Conservation (phyloP, 2,329 filamentous ascomycete genomes). For the Stachybotrys elegans region DNA sequence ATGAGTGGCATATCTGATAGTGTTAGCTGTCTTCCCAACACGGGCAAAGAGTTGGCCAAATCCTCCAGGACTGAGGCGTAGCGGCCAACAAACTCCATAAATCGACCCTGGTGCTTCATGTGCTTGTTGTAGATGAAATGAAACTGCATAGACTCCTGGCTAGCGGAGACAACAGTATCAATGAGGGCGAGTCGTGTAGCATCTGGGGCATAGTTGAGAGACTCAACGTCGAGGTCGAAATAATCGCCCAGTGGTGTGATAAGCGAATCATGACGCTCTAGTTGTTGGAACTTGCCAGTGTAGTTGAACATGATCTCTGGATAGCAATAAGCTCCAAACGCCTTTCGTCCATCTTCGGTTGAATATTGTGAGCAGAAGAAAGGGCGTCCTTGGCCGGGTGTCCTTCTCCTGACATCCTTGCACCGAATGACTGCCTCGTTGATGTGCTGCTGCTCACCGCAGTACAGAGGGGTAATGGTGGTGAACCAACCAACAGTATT, state of each 20-base stretch:
- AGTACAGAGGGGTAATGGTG: constrained; percentile 12
- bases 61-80: background rate
- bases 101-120: background rate
- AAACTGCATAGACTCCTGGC: background rate
- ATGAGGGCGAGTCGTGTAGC: background rate
- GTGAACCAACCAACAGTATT: constrained; percentile 34
- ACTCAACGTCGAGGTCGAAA: background rate
- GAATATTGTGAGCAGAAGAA: constrained; percentile 14
- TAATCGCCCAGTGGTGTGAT: too few relatives aligned
- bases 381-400: constrained; percentile 12
- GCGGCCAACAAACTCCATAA: background rate
- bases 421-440: constrained; percentile 9
- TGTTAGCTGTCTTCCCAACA: background rate
- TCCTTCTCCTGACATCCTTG: constrained; percentile 14
- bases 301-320: constrained; percentile 25
- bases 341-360: constrained; percentile 12
- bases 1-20: background rate
- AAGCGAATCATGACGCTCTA: constrained; percentile 8
- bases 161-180: background rate
- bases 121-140: background rate
- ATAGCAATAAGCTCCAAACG: constrained; percentile 24
- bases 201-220: too few relatives aligned
- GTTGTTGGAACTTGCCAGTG: constrained; percentile 14
- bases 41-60: background rate
- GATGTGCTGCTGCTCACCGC: background rate